Conservation (phyloP, 495 filamentous ascomycete species). For the Ramalina peruviana region DNA sequence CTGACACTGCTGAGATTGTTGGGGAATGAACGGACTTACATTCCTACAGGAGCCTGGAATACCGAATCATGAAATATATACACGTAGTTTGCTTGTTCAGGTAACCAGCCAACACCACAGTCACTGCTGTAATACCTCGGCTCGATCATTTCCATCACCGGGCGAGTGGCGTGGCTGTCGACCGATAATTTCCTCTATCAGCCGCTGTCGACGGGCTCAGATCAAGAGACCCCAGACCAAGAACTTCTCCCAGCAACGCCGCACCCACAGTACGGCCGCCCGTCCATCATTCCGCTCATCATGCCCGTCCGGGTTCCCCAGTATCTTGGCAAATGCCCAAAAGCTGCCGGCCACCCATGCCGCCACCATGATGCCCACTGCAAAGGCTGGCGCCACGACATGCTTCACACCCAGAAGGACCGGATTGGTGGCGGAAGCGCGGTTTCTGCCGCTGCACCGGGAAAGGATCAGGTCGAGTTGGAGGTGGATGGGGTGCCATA, state of each 20-base stretch:
- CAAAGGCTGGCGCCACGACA: conserved; percentile 39
- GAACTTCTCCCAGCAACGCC: conserved; percentile 49
- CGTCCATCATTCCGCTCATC: conserved; percentile 48
- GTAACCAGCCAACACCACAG: too few species aligned
- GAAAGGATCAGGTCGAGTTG: conserved; percentile 25
- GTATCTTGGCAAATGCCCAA: conserved; percentile 47
- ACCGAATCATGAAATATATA: too few species aligned
- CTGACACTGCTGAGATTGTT: too few species aligned
- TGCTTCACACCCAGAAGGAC: conserved; percentile 34
- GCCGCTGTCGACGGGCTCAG: neutral
- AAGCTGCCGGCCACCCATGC: conserved; percentile 49
- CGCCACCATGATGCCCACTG: conserved; percentile 36
- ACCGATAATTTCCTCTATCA: too few species aligned
- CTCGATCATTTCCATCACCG: too few species aligned
- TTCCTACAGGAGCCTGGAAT: too few species aligned
- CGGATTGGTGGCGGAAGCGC: conserved; percentile 14
- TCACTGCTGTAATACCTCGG: too few species aligned
- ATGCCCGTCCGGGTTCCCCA: conserved; percentile 48
- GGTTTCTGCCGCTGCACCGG: conserved; percentile 22
- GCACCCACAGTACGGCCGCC: conserved; percentile 44
- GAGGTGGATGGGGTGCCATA: conserved; percentile 29
- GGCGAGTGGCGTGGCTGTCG: too few species aligned
- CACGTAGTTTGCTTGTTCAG: too few species aligned
- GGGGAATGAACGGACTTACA: too few species aligned
- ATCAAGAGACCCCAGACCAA: conserved; percentile 24